Evolutionary conservation across 441 rosid genomes (phyloP).

Genomic region (Pelargonium cotyledonis): DNA sequence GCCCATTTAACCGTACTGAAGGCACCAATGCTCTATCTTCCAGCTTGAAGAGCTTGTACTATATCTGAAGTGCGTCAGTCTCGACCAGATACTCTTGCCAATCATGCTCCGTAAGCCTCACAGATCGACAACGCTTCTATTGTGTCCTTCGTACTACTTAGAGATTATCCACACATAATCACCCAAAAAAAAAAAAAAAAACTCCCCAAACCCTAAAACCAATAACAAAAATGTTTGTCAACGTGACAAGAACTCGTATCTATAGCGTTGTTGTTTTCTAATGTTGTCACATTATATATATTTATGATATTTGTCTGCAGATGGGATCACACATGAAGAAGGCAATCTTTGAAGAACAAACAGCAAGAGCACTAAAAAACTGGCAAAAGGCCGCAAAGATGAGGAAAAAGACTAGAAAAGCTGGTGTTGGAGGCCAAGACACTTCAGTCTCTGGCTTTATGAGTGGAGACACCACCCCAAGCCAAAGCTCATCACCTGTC

Average conservation of each 20-base stretch:
- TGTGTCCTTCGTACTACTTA: no score
- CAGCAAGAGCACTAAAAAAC: slow-evolving; percentile 29
- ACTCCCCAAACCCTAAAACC: no score
- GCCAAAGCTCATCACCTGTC: slow-evolving; percentile 27
- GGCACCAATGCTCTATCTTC: no score
- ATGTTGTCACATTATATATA: not conserved
- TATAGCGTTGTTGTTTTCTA: not conserved
- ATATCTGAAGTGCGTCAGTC: no score
- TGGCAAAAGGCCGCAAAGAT: slow-evolving; percentile 33
- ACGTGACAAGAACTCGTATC: no score
- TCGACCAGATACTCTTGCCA: no score
- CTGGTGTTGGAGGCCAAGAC: slow-evolving; percentile 8
- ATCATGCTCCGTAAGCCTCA: no score
- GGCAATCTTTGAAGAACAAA: slow-evolving; percentile 36
- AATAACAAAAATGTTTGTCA: not conserved
- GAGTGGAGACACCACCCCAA: slow-evolving; percentile 25
- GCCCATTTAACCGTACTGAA: no score
- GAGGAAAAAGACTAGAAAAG: slow-evolving; percentile 23
- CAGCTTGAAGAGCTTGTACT: no score
- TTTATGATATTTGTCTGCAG: slow-evolving; percentile 11
- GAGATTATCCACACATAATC: no score
- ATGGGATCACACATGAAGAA: slow-evolving; percentile 41
- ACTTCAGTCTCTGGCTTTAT: slow-evolving; percentile 17
- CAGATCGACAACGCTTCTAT: no score
- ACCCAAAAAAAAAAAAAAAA: no score